Conservation (phyloP, 257 asterid genomes). For the Solanum chilense region DNA sequence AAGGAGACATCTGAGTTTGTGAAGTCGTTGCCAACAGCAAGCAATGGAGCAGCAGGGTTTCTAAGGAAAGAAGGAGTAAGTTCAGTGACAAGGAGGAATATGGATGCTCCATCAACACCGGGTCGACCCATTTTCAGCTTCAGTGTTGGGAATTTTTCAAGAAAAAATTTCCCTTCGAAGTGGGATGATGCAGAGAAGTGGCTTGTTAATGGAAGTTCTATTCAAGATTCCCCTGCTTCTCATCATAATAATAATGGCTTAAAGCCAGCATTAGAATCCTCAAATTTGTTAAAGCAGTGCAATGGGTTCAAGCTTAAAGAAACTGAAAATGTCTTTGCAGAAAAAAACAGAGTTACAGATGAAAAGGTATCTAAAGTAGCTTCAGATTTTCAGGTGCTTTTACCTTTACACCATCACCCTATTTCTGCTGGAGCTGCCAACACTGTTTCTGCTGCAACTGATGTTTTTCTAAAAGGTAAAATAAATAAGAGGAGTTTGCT, state of each 20-base stretch:
- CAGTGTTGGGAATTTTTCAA: slow-evolving; percentile 52
- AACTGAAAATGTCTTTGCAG: slow-evolving; percentile 29
- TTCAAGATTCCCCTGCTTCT: slow-evolving; percentile 46
- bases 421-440: slow-evolving; percentile 17
- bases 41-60: slow-evolving; percentile 18
- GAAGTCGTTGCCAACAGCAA: slow-evolving; percentile 47
- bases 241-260: slow-evolving; percentile 13
- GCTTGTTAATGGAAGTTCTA: slow-evolving; percentile 60
- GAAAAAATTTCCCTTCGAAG: slow-evolving; percentile 72
- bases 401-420: slow-evolving; percentile 22
- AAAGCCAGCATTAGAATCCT: slow-evolving; percentile 16
- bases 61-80: slow-evolving; percentile 22
- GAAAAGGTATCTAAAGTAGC: slow-evolving; percentile 38
- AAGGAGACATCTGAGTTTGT: slow-evolving; percentile 83
- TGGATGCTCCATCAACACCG: slow-evolving; percentile 88
- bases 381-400: slow-evolving; percentile 40
- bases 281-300: slow-evolving; percentile 41
- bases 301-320: slow-evolving; percentile 43
- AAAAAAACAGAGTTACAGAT: slow-evolving; percentile 46
- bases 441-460: slow-evolving; percentile 40
- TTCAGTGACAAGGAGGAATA: slow-evolving; percentile 37
- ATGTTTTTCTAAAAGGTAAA: slow-evolving; percentile 58
- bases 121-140: slow-evolving; percentile 96
- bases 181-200: slow-evolving; percentile 99
- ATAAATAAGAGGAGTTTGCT: slow-evolving; percentile 1